Conservation (phyloP, 192 early-diverging fungal species). For the Entomortierella beljakovae region DNA sequence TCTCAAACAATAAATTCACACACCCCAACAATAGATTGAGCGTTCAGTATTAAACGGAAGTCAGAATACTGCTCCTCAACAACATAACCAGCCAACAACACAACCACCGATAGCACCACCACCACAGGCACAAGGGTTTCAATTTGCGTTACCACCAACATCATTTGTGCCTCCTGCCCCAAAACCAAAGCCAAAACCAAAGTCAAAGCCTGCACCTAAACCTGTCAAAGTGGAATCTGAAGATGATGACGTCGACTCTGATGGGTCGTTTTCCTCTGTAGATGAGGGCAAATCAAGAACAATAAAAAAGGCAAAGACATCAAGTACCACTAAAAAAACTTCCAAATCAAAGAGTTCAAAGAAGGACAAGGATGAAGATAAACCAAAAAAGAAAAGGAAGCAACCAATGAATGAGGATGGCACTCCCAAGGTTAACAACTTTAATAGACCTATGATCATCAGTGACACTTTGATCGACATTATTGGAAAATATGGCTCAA, state of each 20-base stretch:
- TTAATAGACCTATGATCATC: conserved; percentile 31
- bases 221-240: conserved; percentile 9
- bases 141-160: conserved; percentile 51
- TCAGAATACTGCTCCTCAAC: not conserved
- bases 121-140: conserved; percentile 1
- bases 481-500: conserved; percentile 53
- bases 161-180: conserved; percentile 46
- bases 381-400: conserved; percentile 22
- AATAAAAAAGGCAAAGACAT: conserved; percentile 19
- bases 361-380: conserved; percentile 14
- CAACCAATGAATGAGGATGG: conserved; percentile 45
- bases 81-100: conserved; percentile 5
- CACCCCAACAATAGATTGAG: conserved; percentile 30
- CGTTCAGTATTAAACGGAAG: conserved; percentile 18
- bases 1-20: too few relatives aligned
- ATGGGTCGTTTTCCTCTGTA: conserved; percentile 20
- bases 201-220: conserved; percentile 12
- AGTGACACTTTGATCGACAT: conserved; percentile 50
- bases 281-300: conserved; percentile 9
- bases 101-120: not conserved
- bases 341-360: conserved; percentile 13
- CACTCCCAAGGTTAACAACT: conserved; percentile 25
- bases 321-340: conserved; percentile 16
- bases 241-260: conserved; percentile 21
- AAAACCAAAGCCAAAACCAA: conserved; percentile 26